Conservation (phyloP, 2,329 filamentous ascomycete genomes). For the Ascochyta rabiei region DNA sequence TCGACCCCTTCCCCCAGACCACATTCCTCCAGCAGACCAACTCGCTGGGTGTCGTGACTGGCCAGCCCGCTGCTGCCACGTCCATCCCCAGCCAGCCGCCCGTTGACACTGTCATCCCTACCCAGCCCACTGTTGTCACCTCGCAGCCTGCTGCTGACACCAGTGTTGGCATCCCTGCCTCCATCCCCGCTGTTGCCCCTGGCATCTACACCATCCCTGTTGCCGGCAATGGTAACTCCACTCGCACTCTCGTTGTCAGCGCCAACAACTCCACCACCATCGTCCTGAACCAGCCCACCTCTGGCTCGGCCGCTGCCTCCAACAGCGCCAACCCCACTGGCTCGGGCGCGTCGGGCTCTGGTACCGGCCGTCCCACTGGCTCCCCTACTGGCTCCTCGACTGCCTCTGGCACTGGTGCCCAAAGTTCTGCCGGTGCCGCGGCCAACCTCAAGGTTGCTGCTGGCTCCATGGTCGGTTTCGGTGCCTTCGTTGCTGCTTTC, state of each 20-base stretch:
- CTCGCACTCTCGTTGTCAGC: slow-evolving; percentile 39
- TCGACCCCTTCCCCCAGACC: slow-evolving; percentile 36
- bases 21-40: slow-evolving; percentile 37
- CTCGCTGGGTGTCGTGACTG: slow-evolving; percentile 42
- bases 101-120: slow-evolving; percentile 29
- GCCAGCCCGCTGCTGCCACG: slow-evolving; percentile 33
- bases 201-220: slow-evolving; percentile 45
- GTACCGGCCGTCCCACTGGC: slow-evolving; percentile 17
- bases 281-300: slow-evolving; percentile 20
- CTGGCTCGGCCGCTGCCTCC: slow-evolving; percentile 15
- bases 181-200: slow-evolving; percentile 45
- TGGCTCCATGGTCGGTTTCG: slow-evolving; percentile 42
- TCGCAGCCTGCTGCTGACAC: slow-evolving; percentile 34
- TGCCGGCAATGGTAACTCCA: slow-evolving; percentile 34
- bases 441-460: slow-evolving; percentile 40
- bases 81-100: slow-evolving; percentile 33
- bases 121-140: slow-evolving; percentile 31
- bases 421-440: slow-evolving; percentile 31
- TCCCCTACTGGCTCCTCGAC: slow-evolving; percentile 22
- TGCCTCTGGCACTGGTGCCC: slow-evolving; percentile 20
- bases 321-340: slow-evolving; percentile 16
- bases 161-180: slow-evolving; percentile 29
- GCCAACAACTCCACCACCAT: slow-evolving; percentile 46
- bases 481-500: slow-evolving; percentile 46
- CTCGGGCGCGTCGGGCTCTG: slow-evolving; percentile 21